phyloP scores from a whole-genome alignment of 2,329 filamentous ascomycete species.

The Elsinoe australis region DNA sequence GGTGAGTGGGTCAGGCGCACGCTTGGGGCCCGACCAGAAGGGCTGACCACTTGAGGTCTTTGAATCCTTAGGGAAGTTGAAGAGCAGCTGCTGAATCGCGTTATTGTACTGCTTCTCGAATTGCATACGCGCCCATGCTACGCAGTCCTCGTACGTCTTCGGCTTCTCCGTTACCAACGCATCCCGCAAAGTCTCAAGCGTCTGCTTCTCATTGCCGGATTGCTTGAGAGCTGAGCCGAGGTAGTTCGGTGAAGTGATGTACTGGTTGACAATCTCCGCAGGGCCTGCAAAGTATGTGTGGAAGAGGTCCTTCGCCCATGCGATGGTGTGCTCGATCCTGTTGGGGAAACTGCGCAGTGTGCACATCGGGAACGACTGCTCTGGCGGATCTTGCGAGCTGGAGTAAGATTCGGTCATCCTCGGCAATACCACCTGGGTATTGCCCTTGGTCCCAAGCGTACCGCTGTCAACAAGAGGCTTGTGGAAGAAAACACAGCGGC shows the following conservation, averaged over 20 bases:
- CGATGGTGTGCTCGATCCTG: slow-evolving; percentile 96
- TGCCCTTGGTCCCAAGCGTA: slow-evolving; percentile 97
- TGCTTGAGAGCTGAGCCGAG: slow-evolving; percentile 81
- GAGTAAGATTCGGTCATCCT: slow-evolving; percentile 94
- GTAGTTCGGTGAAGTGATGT: slow-evolving; percentile 86
- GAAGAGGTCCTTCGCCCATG: slow-evolving; percentile 94
- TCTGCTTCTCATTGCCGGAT: slow-evolving; percentile 89
- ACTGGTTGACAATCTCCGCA: slow-evolving; percentile 82
- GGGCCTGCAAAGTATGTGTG: slow-evolving; percentile 90
- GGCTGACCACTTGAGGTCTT: slow-evolving; percentile 77
- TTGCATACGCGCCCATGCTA: slow-evolving; percentile 85
- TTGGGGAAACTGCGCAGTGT: slow-evolving; percentile 96
- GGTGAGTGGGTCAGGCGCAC: slow-evolving; percentile 82
- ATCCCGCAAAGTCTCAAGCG: slow-evolving; percentile 80
- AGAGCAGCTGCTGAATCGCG: slow-evolving; percentile 86
- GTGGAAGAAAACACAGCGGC: slow-evolving; percentile 95
- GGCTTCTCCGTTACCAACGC: slow-evolving; percentile 89
- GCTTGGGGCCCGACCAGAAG: slow-evolving; percentile 98
- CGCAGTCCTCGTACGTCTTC: slow-evolving; percentile 87
- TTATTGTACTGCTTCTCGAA: slow-evolving; percentile 98
- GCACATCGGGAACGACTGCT: slow-evolving; percentile 99
- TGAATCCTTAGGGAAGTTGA: slow-evolving; percentile 95
- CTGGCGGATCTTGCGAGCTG: slow-evolving; percentile 90
- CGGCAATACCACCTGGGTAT: slow-evolving; percentile 91
- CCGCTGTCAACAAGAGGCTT: slow-evolving; percentile 95